Evolutionary conservation across 2,329 filamentous ascomycete species (phyloP).

Genomic region (Paracamarosporium sp.): DNA sequence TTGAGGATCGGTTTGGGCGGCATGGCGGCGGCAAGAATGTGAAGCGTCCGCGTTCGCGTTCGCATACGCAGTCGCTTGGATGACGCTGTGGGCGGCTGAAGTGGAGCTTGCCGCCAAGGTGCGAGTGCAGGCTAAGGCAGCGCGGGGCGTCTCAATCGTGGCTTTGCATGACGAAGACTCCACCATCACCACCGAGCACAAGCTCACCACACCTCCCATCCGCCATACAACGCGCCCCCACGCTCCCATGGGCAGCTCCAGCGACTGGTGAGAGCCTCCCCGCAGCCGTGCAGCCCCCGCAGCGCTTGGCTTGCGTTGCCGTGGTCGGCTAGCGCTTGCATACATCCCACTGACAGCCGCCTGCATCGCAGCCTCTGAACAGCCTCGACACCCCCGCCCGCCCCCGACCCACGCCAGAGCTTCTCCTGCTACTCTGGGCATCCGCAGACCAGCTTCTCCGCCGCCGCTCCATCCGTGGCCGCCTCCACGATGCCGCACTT

Average conservation of each 20-base stretch:
- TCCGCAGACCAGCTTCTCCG: conserved; percentile 2
- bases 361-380: conserved; percentile 19
- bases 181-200: conserved; percentile 8
- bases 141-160: conserved; percentile 8
- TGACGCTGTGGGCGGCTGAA: not conserved
- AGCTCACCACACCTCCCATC: not conserved
- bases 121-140: conserved; percentile 9
- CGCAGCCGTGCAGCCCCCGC: conserved; percentile 6
- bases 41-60: not conserved
- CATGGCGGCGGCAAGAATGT: conserved; percentile 25
- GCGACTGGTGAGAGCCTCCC: conserved; percentile 12
- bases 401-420: conserved; percentile 10
- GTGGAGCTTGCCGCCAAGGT: conserved; percentile 10
- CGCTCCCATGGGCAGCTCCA: conserved; percentile 5
- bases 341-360: conserved; percentile 17
- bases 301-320: conserved; percentile 17
- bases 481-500: conserved; percentile 57
- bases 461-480: conserved; percentile 5
- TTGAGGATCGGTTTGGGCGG: conserved; percentile 56
- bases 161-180: conserved; percentile 25
- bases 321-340: conserved; percentile 15
- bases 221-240: not conserved
- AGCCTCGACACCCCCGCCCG: conserved; percentile 22
- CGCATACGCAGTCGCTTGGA: conserved; percentile 1
- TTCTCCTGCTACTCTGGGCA: conserved; percentile 5